Base-by-base conservation (phyloP, 2,329 filamentous ascomycete genomes). In the Sporothrix luriei region DNA sequence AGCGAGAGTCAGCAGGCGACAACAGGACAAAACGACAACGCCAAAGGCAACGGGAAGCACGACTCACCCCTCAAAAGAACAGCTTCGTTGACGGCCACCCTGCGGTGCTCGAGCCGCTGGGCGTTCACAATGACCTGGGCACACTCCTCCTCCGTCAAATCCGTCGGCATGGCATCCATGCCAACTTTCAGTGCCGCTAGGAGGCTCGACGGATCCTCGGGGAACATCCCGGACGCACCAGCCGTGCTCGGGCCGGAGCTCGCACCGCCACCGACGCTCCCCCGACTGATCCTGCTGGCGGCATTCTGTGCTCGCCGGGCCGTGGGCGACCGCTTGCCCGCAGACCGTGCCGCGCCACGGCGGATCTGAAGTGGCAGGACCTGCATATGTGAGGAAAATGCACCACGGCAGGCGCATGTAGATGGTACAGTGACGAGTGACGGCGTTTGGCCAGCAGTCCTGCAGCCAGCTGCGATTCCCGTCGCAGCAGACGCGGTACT, bases 81-180 rank as follows among this genome's bases (percentile, higher is more conserved):
- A 13, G n/a, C 57, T 13, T 62, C 29, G 38, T 46, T 26, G 38
- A 62, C n/a, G n/a, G n/a, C n/a, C 21, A 13, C n/a, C 38, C 24
- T 62, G 13, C 7, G 9, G 13, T 46, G 38, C 57, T 46, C 57
- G 14, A 62, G 24, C 11, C 40, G n/a, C 21, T 19, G 14, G 21
- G 14, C 57, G 4, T n/a, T 21, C 29, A 26, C 29, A 13, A 73
- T 2, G 21, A 67, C 55, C 14, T 48, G 46, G 6, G 70, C 3
- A 19, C 72, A 73, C 49, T 70, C 69, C 0, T 46, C 43, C 7
- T 40, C 26, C 19, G 71, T 64, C 51, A 73, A 5, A 19, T 46
- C n/a, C 3, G 21, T 40, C 14, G 24, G 43, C 11, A 68, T 19
- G 5, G n/a, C 40, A 6, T 11, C 21, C 1, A 65, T 61, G 13